Evolutionary conservation across 2,329 filamentous ascomycete species (phyloP), one percentile per base, ranked within the genome.

Genomic region (Tolypocladium inflatum): DNA sequence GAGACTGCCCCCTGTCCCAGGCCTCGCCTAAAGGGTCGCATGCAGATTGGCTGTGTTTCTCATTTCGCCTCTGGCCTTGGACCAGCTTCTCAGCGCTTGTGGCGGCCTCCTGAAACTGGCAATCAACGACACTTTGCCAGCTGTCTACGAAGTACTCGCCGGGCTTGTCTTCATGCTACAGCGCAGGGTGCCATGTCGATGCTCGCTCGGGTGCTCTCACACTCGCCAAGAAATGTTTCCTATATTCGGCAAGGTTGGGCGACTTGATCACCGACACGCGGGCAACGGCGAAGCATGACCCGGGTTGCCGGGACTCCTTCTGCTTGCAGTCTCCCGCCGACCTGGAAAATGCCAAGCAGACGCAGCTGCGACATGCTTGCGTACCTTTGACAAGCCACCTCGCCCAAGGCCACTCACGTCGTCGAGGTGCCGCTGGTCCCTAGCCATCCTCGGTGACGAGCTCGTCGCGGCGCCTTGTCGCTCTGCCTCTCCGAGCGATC

Each of bases 1-100:
- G 45, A 42, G 21, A 19, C 45, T 21, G 38, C 38, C 26, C 26
- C 37, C 21, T 51, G 48, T 57, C 35, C 37, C 48, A 35, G 33
- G 48, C 42, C 55, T 57, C 50, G 55, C 50, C 38, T 53, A 53
- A 26, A 9, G 26, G 19, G 35, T 41, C 56, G 58, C 58, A 57
- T 56, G 50, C 55, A 60, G 58, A 63, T 61, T 61, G 59, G 61
- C 19, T 43, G 56, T 56, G 61, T 60, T 60, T 60, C 61, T 60
- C 60, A 53, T 58, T 19, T 55, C 39, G 53, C 53, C 53, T 52
- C n/a, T n/a, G 17, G 48, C 26, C 48, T 33, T 21, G 9, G 13
- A 38, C 33, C 23, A 9, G 7, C 53, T 35, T 37, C 42, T n/a
- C 52, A 33, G 33, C 56, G 42, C 35, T 38, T n/a, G 50, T 37